Evolutionary conservation across 768 basidiomycete genomes (phyloP).

Genomic region (Auricularia cornea): DNA sequence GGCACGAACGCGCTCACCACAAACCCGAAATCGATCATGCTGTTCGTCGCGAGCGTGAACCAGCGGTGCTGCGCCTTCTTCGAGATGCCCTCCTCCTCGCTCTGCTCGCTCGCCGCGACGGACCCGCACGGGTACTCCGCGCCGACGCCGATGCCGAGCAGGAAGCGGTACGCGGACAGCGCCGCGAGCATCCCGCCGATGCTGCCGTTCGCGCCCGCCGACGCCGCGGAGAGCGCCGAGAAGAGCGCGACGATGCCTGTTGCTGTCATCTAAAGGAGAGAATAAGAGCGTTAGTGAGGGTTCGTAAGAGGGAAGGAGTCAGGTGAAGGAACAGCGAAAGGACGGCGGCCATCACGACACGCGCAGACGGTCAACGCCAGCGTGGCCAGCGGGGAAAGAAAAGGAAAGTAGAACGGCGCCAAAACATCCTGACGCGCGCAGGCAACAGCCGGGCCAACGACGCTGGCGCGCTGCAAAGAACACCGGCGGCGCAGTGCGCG

Average conservation of each 20-base stretch:
- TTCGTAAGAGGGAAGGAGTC: too few relatives aligned
- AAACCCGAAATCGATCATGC: slow-evolving; percentile 83
- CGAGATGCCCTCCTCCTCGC: slow-evolving; percentile 69
- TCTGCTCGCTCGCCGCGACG: slow-evolving; percentile 82
- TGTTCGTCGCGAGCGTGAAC: slow-evolving; percentile 82
- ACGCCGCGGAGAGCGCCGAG: slow-evolving; percentile 74
- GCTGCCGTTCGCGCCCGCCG: slow-evolving; percentile 66
- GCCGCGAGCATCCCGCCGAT: slow-evolving; percentile 66
- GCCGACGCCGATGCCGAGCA: slow-evolving; percentile 82
- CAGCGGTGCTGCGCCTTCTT: slow-evolving; percentile 80
- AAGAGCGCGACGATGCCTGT: slow-evolving; percentile 80
- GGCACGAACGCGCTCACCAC: slow-evolving; percentile 75
- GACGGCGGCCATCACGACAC: too few relatives aligned
- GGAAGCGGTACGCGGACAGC: slow-evolving; percentile 77
- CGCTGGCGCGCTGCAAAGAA: too few relatives aligned
- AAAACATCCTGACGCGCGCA: too few relatives aligned
- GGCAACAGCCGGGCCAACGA: too few relatives aligned
- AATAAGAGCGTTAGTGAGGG: not conserved
- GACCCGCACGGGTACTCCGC: slow-evolving; percentile 89
- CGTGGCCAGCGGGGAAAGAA: too few relatives aligned
- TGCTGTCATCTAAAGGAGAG: slow-evolving; percentile 54
- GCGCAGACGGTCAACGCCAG: too few relatives aligned
- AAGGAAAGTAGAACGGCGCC: too few relatives aligned
- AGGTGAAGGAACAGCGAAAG: too few relatives aligned
- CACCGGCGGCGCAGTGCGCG: too few relatives aligned